Percentiles rank a stretch among this genome's conserved stretches.
Conservation (phyloP, 306 rosid species). For the Inga laurina region DNA sequence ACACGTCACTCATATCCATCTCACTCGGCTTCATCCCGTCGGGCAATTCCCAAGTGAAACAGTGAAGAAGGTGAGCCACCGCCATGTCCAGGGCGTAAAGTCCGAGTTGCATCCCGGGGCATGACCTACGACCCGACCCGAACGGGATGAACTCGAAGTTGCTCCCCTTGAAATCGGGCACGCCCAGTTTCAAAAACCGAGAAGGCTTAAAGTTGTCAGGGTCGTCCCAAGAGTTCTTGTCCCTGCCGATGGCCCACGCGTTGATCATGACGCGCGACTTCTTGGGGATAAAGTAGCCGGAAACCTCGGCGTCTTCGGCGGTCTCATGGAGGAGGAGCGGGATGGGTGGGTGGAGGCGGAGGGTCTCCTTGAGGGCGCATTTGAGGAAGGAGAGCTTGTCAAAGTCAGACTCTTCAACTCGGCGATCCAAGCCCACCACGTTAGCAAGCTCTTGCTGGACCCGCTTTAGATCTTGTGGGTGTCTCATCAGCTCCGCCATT, state of each 20-base stretch:
- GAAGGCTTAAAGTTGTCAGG: slow-evolving; percentile 55
- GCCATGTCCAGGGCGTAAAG: slow-evolving; percentile 68
- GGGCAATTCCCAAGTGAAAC: slow-evolving; percentile 75
- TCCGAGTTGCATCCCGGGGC: slow-evolving; percentile 88
- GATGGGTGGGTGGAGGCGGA: slow-evolving; percentile 83
- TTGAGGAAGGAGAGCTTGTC: slow-evolving; percentile 52
- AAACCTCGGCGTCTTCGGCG: slow-evolving; percentile 51
- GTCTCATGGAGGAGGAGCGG: slow-evolving; percentile 89
- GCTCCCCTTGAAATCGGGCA: slow-evolving; percentile 64
- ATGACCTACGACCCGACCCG: slow-evolving; percentile 87
- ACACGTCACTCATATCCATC: slow-evolving; percentile 65
- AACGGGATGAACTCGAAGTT: slow-evolving; percentile 83
- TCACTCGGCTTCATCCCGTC: slow-evolving; percentile 75
- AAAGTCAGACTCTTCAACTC: slow-evolving; percentile 60
- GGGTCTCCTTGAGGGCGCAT: slow-evolving; percentile 62
- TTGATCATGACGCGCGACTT: slow-evolving; percentile 73
- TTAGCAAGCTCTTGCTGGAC: slow-evolving; percentile 61
- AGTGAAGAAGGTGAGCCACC: slow-evolving; percentile 68
- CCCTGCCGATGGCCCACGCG: slow-evolving; percentile 73
- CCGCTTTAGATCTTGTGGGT: slow-evolving; percentile 56
- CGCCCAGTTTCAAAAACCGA: slow-evolving; percentile 47
- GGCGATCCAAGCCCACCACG: slow-evolving; percentile 61
- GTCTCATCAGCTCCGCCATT: slow-evolving; percentile 66
- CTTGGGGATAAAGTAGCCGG: slow-evolving; percentile 58
- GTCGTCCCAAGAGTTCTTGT: slow-evolving; percentile 61